Evolutionary conservation across 345 rosid species (phyloP).

Genomic region (Durio zibethinus): DNA sequence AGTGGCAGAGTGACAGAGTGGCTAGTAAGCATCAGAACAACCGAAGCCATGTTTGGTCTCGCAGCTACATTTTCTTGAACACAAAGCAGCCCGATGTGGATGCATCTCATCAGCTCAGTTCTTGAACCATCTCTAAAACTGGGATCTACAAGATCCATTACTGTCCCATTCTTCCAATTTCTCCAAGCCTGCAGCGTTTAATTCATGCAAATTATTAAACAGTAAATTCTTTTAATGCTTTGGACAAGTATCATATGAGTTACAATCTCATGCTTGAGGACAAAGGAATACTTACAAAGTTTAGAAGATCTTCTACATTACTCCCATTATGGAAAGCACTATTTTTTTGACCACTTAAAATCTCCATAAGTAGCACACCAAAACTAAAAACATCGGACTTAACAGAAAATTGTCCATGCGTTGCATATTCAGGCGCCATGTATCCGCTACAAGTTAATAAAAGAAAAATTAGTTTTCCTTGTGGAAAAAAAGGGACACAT

Average conservation of each 20-base stretch:
- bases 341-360: conserved; percentile 38
- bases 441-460: conserved; percentile 26
- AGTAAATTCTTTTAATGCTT: neutral
- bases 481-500: no score
- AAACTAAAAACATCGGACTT: conserved; percentile 45
- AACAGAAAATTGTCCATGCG: conserved; percentile 39
- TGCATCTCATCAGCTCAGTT: conserved; percentile 32
- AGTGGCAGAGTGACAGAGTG: conserved; percentile 22
- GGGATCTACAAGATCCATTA: conserved; percentile 22
- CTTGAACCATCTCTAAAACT: neutral
- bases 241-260: neutral
- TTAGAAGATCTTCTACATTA: conserved; percentile 28
- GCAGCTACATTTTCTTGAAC: conserved; percentile 36
- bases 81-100: conserved; percentile 41
- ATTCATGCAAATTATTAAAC: neutral
- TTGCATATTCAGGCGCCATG: conserved; percentile 46
- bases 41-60: conserved; percentile 31
- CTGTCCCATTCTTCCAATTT: conserved; percentile 34
- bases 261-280: neutral
- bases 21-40: conserved; percentile 37
- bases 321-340: conserved; percentile 15
- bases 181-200: conserved; percentile 43
- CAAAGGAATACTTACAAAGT: conserved; percentile 24
- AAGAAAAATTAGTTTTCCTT: neutral
- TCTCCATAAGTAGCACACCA: conserved; percentile 41